Evolutionary conservation across 495 filamentous ascomycete genomes (phyloP), one percentile per base, ranked within the genome.

Genomic region (Aspergillus panamensis): DNA sequence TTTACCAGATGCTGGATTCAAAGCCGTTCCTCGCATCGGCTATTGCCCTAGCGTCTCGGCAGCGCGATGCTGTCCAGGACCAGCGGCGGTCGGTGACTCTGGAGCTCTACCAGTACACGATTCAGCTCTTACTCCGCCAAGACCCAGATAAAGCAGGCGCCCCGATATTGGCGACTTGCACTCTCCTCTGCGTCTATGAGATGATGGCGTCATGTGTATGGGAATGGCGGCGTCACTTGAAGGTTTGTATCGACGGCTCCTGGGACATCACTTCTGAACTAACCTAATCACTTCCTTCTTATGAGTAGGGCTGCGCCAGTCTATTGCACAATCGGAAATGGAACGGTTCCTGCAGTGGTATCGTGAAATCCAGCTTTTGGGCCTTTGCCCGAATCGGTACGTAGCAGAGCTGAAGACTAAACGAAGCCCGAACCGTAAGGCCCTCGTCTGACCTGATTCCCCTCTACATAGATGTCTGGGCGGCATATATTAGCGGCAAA

Each of bases 391-490:
- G 55, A 29, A 62, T 62, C 40, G 60, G 60, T 55, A 43, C 17
- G 60, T 35, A 35, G 13, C 33, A 8, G 13, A 35, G n/a, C 33
- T 8, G 33, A 35, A 35, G 3, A 35, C 1, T 35, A 13, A 3
- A 13, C 33, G 33, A 13, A 13, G n/a, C n/a, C n/a, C n/a, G n/a
- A n/a, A n/a, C n/a, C n/a, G n/a, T n/a, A n/a, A 35, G 33, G 33
- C 8, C 3, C 8, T 8, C 3, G 33, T 8, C 33, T 35, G 13
- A 49, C 8, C 9, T 16, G 9, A n/a, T 39, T 35, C 12, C n/a
- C n/a, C n/a, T n/a, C n/a, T n/a, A n/a, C n/a, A n/a, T 31, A 62
- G 60, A 62, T 44, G 39, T 58, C 19, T 62, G 60, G 60, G 60
- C 60, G 1, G 55, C 60, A 6, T 62, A 58, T 44, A 62, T 37